Base-by-base conservation (phyloP, 2,329 filamentous ascomycete species). In the Calonectria honghensis region DNA sequence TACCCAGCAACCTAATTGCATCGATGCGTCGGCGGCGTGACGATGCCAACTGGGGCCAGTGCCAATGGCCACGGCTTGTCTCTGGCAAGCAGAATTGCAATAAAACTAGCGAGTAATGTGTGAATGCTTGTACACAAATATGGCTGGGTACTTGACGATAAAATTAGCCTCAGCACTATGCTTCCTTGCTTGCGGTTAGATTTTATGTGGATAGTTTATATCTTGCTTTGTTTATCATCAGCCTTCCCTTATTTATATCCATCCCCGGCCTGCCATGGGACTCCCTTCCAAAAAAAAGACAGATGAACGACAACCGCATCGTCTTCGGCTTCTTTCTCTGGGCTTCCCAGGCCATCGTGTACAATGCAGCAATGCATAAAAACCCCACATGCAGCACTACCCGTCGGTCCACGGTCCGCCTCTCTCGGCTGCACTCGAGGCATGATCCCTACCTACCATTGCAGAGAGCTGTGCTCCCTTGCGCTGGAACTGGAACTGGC, bases 1-100 rank as follows among this genome's bases (percentile, higher is more conserved):
- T 63, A 65, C 63, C 63, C 63, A 65, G 39, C 41, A 48, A 37
- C 45, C 64, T 52, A 51, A 51, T 67, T 67, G 41, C 13, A 63
- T 63, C 57, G 41, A 63, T 63, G 57, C 54, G 13, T 6, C 35
- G 14, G 41, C 41, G 10, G 24, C 24, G 24, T 29, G 57, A 41
- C 35, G 24, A 41, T 63, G 57, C 2, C 35, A 61, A 37, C 57
- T 24, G 35, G 57, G 50, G n/a, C 14, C 7, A 11, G 35, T 61
- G 57, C 57, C n/a, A 24, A 27, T 5, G 20, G 20, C 35, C 24
- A 16, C n/a, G 45, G n/a, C 45, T 48, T 48, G 20, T 48, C 45
- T n/a, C 20, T n/a, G 18, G n/a, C 45, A 13, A 11, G 45, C 45
- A 24, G 45, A 48, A 48, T 20, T 4, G n/a, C 45, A 48, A 24